phyloP scores from a whole-genome alignment of 2,329 filamentous ascomycete species.

The Diaporthe velutina region DNA sequence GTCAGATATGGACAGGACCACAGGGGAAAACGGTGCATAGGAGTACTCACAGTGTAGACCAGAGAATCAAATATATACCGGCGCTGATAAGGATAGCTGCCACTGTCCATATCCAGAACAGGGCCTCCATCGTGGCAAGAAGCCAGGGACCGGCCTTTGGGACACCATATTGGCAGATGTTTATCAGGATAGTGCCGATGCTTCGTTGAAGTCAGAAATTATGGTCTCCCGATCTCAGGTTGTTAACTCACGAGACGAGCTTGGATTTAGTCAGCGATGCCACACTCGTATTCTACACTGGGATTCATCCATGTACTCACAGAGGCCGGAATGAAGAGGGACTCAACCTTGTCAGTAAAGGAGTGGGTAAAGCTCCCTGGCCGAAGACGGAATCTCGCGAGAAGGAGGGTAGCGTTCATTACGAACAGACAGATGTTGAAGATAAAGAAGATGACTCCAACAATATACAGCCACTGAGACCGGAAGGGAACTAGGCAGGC shows the following conservation, averaged over 20 bases:
- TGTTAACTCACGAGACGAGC: conserved; percentile 58
- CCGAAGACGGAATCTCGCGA: conserved; percentile 76
- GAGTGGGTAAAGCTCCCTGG: conserved; percentile 79
- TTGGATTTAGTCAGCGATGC: conserved; percentile 41
- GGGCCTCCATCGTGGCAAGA: conserved; percentile 67
- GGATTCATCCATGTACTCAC: conserved; percentile 54
- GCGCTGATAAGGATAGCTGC: conserved; percentile 77
- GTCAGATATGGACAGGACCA: neutral
- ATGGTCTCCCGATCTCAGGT: conserved; percentile 59
- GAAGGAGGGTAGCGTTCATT: conserved; percentile 73
- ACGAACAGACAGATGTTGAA: conserved; percentile 74
- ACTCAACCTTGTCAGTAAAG: conserved; percentile 82
- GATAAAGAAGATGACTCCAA: conserved; percentile 73
- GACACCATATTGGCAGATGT: conserved; percentile 81
- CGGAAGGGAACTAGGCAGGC: conserved; percentile 61
- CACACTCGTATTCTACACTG: neutral
- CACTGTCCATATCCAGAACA: conserved; percentile 82
- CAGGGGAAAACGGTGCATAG: conserved; percentile 3
- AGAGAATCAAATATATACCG: conserved; percentile 81
- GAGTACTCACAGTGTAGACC: conserved; percentile 66
- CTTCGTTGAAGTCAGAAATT: conserved; percentile 63
- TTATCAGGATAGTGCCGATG: conserved; percentile 82
- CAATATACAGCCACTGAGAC: conserved; percentile 67
- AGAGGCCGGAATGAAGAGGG: conserved; percentile 80
- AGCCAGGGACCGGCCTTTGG: conserved; percentile 74